These are phyloP conservation scores for Sonneratia alba DNA, from an alignment of 345 rosid genomes.

Conservation along the genomic window DNA sequence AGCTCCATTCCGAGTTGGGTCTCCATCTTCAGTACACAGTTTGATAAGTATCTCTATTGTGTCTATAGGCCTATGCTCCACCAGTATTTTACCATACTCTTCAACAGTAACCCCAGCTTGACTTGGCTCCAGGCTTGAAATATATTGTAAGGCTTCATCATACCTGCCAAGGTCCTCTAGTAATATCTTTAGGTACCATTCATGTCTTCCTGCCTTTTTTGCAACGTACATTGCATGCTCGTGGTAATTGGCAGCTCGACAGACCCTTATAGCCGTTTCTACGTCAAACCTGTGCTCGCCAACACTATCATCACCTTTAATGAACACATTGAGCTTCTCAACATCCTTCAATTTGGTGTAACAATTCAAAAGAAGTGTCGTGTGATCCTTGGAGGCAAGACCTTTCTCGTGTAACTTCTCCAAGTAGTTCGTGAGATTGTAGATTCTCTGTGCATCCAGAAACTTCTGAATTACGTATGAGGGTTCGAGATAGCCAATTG, in stretches of 20 bases:
- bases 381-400: conserved; percentile 97
- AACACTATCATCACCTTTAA: conserved; percentile 79
- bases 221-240: conserved; percentile 99
- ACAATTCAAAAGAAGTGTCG: conserved; percentile 90
- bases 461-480: conserved; percentile 97
- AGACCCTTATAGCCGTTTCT: conserved; percentile 96
- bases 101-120: conserved; percentile 93
- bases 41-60: conserved; percentile 81
- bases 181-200: conserved; percentile 82
- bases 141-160: conserved; percentile 86
- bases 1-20: conserved; percentile 37
- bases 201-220: conserved; percentile 94
- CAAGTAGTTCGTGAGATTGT: conserved; percentile 92
- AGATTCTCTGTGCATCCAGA: conserved; percentile 94
- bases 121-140: conserved; percentile 90
- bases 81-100: conserved; percentile 93
- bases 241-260: conserved; percentile 95
- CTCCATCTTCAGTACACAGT: conserved; percentile 81
- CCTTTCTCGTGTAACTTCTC: conserved; percentile 97
- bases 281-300: conserved; percentile 96
- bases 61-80: conserved; percentile 81
- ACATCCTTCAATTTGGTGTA: conserved; percentile 95
- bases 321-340: conserved; percentile 80
- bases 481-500: conserved; percentile 96
- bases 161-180: conserved; percentile 90